Evolutionary conservation across 768 basidiomycete species (phyloP).

Genomic region (Termitomyces sp.): DNA sequence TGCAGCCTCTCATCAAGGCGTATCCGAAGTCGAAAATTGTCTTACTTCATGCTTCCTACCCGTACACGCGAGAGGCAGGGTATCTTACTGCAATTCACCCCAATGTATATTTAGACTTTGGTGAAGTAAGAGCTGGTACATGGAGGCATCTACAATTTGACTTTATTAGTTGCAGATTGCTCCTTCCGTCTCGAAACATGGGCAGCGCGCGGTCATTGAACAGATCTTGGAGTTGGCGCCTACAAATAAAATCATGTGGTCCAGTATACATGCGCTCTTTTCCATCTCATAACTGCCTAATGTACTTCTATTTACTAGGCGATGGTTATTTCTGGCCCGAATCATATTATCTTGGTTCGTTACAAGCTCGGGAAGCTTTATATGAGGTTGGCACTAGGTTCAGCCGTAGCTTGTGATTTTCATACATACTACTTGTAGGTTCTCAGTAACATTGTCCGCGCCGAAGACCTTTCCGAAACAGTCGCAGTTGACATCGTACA

Average conservation of each 20-base stretch:
- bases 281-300: not conserved
- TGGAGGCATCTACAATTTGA: not conserved
- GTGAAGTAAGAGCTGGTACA: constrained; percentile 44
- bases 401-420: not conserved
- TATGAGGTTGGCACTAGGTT: constrained; percentile 37
- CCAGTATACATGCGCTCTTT: constrained; percentile 40
- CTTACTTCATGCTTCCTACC: constrained; percentile 73
- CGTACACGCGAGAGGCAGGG: constrained; percentile 72
- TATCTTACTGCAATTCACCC: constrained; percentile 67
- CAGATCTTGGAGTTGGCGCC: constrained; percentile 69
- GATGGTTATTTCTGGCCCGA: constrained; percentile 79
- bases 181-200: constrained; percentile 56
- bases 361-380: constrained; percentile 59
- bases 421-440: constrained; percentile 33
- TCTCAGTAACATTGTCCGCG: constrained; percentile 41
- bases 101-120: constrained; percentile 78
- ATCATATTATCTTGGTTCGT: constrained; percentile 59
- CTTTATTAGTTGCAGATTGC: constrained; percentile 40
- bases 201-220: constrained; percentile 52
- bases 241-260: constrained; percentile 79
- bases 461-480: constrained; percentile 44
- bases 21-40: constrained; percentile 58
- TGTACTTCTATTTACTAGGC: constrained; percentile 22
- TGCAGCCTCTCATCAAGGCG: constrained; percentile 65
- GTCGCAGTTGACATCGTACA: constrained; percentile 51